These are phyloP conservation scores for Cyberlindnera mrakii DNA, from an alignment of 805 yeast genomes.

Conservation along the genomic window DNA sequence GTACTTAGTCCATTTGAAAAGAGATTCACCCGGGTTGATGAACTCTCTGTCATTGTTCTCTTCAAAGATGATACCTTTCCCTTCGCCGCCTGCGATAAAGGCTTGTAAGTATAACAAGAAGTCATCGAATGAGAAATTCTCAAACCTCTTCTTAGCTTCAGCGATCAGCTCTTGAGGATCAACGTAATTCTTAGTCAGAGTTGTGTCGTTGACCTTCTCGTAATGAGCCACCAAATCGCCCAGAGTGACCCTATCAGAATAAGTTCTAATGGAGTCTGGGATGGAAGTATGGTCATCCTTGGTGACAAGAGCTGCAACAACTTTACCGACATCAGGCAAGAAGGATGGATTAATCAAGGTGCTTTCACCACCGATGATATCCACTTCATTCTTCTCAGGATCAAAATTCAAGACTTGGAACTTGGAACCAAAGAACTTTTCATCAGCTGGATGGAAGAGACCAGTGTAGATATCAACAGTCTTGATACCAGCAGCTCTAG, in stretches of 20 bases:
- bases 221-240: slow-evolving; percentile 34
- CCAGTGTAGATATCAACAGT: slow-evolving; percentile 39
- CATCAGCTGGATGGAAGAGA: slow-evolving; percentile 31
- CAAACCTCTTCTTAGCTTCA: slow-evolving; percentile 25
- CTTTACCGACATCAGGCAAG: slow-evolving; percentile 38
- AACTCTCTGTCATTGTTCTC: slow-evolving; percentile 32
- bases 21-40: slow-evolving; percentile 38
- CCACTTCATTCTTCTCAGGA: slow-evolving; percentile 28
- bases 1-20: slow-evolving; percentile 39
- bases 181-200: slow-evolving; percentile 27
- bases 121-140: slow-evolving; percentile 27
- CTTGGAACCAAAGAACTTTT: slow-evolving; percentile 18
- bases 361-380: slow-evolving; percentile 36
- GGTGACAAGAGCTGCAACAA: slow-evolving; percentile 36
- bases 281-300: slow-evolving; percentile 27
- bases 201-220: slow-evolving; percentile 33
- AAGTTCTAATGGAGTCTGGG: slow-evolving; percentile 39
- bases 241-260: slow-evolving; percentile 34
- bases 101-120: slow-evolving; percentile 34
- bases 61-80: slow-evolving; percentile 30
- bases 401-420: slow-evolving; percentile 34
- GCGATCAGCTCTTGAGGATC: slow-evolving; percentile 27
- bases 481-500: slow-evolving; percentile 42
- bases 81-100: slow-evolving; percentile 36
- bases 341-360: slow-evolving; percentile 30